Conservation (phyloP, 2,329 filamentous ascomycete species). For the Thelonectria olida region DNA sequence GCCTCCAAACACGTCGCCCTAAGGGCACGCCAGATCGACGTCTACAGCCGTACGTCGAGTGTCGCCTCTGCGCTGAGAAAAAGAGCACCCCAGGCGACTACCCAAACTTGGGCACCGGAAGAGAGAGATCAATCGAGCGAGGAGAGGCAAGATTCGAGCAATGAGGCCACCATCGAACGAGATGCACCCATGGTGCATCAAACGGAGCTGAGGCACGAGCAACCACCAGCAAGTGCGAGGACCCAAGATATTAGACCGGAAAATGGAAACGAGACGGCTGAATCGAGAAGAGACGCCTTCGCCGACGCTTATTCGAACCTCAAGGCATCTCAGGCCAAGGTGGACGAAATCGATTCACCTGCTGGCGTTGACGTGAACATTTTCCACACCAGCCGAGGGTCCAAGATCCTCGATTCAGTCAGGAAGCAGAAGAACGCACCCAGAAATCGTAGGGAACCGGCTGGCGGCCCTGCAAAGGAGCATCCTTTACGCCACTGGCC, state of each 20-base stretch:
- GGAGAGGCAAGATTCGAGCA: not conserved
- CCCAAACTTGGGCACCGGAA: not conserved
- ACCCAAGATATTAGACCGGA: constrained; percentile 19
- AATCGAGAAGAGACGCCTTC: constrained; percentile 17
- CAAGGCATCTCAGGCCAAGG: constrained; percentile 21
- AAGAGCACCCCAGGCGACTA: constrained; percentile 21
- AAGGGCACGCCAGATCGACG: constrained; percentile 62
- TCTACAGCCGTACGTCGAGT: constrained; percentile 58
- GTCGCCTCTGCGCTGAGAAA: constrained; percentile 49
- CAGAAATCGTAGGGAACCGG: constrained; percentile 12
- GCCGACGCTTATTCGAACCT: constrained; percentile 18
- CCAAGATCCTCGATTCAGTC: constrained; percentile 54
- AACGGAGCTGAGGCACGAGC: constrained; percentile 18
- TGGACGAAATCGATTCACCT: constrained; percentile 47
- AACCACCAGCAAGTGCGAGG: constrained; percentile 2
- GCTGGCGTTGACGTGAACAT: constrained; percentile 56
- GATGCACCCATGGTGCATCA: constrained; percentile 19
- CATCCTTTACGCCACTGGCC: constrained; percentile 51
- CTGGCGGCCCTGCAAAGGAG: constrained; percentile 43
- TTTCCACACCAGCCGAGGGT: constrained; percentile 58
- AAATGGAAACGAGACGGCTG: not conserved
- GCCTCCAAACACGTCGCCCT: constrained; percentile 70
- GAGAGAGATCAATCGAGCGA: constrained; percentile 4
- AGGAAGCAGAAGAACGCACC: constrained; percentile 37
- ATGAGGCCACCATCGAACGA: constrained; percentile 23